Percentiles rank a stretch among this genome's conserved stretches.
Evolutionary conservation across 208 protist species (phyloP).

Genomic region (Trypanosoma congolense): DNA sequence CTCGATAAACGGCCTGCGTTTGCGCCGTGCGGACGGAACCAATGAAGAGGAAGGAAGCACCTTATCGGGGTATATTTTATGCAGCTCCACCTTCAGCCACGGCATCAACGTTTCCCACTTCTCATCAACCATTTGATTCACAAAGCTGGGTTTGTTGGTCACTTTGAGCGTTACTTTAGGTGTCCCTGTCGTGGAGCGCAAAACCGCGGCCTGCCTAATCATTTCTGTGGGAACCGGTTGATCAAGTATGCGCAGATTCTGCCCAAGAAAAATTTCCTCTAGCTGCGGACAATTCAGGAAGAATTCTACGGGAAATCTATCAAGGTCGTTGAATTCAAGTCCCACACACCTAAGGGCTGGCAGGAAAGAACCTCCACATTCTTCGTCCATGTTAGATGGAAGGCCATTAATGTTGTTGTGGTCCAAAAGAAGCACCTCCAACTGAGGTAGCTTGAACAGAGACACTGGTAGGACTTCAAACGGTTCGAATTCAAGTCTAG

Average conservation of each 20-base stretch:
- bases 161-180: constrained; percentile 39
- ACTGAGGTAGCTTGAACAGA: constrained; percentile 53
- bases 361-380: constrained; percentile 24
- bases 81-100: constrained; percentile 64
- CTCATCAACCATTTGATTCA: constrained; percentile 53
- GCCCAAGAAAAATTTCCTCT: constrained; percentile 51
- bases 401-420: constrained; percentile 46
- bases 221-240: constrained; percentile 31
- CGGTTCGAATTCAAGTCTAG: constrained; percentile 72
- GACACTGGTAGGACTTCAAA: constrained; percentile 45
- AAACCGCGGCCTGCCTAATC: constrained; percentile 22
- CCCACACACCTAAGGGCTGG: constrained; percentile 49
- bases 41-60: constrained; percentile 81
- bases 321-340: constrained; percentile 66
- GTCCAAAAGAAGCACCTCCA: constrained; percentile 68
- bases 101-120: constrained; percentile 40
- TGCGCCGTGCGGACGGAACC: constrained; percentile 83
- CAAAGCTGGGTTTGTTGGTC: constrained; percentile 71
- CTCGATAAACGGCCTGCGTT: constrained; percentile 68
- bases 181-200: neutral
- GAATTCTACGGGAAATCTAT: constrained; percentile 55
- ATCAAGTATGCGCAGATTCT: constrained; percentile 68
- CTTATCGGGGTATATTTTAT: constrained; percentile 89
- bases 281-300: constrained; percentile 50
- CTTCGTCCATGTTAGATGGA: constrained; percentile 15